Evolutionary conservation across 352 stramenopile species (phyloP).

Genomic region (Pythium angustatum): DNA sequence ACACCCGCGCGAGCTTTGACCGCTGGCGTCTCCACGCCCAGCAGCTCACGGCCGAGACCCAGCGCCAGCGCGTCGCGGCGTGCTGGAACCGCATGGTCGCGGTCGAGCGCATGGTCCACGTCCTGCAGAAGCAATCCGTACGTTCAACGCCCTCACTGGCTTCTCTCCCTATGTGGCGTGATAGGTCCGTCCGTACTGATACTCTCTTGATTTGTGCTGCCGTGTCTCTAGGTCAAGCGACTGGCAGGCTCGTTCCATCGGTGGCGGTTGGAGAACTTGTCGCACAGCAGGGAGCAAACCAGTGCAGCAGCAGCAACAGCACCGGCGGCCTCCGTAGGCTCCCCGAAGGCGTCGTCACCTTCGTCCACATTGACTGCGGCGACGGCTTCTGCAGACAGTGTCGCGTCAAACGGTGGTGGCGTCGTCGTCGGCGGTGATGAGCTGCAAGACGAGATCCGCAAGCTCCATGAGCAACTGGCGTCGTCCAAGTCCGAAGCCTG

Average conservation of each 20-base stretch:
- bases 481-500: slow-evolving; percentile 72
- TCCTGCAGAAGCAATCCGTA: slow-evolving; percentile 47
- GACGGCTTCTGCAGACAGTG: slow-evolving; percentile 1
- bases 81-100: slow-evolving; percentile 75
- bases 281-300: background rate
- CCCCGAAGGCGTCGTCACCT: background rate
- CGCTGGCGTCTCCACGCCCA: slow-evolving; percentile 42
- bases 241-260: slow-evolving; percentile 17
- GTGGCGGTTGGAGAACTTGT: slow-evolving; percentile 12
- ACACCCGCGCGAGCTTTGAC: slow-evolving; percentile 37
- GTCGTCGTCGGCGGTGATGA: slow-evolving; percentile 22
- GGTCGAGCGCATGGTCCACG: slow-evolving; percentile 52
- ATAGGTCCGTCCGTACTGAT: too few species aligned
- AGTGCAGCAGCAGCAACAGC: too few species aligned
- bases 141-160: too few species aligned
- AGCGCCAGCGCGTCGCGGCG: slow-evolving; percentile 43
- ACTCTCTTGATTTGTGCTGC: too few species aligned
- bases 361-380: background rate
- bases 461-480: slow-evolving; percentile 64
- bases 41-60: slow-evolving; percentile 39
- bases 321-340: too few species aligned
- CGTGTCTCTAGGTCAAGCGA: slow-evolving; percentile 20
- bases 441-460: slow-evolving; percentile 67
- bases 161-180: too few species aligned
- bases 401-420: background rate